Conservation (phyloP, 202 grass and related monocot genomes). For the Bolboschoenoplectus hybrid region DNA sequence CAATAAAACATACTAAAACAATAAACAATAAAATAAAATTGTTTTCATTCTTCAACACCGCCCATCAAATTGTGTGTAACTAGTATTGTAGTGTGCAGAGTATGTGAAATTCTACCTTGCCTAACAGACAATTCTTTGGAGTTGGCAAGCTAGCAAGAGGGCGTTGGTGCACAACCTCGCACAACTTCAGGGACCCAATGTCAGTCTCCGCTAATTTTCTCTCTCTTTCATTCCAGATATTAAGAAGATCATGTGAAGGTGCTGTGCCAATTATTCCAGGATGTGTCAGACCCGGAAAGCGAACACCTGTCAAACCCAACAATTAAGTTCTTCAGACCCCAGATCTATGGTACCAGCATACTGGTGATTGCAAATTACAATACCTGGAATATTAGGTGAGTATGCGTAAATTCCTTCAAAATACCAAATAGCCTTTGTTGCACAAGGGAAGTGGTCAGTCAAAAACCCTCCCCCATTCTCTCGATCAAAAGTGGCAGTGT, state of each 20-base stretch:
- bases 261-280: slow-evolving; percentile 84
- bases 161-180: slow-evolving; percentile 77
- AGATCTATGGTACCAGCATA: slow-evolving; percentile 1
- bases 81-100: background rate
- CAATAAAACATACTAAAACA: background rate
- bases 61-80: background rate
- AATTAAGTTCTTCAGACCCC: slow-evolving; percentile 2
- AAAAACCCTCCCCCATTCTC: slow-evolving; percentile 90
- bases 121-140: slow-evolving; percentile 72
- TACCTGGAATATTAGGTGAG: slow-evolving; percentile 86
- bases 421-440: slow-evolving; percentile 94
- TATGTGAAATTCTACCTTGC: slow-evolving; percentile 54
- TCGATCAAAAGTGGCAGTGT: slow-evolving; percentile 87
- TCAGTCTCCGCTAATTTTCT: slow-evolving; percentile 61
- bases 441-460: slow-evolving; percentile 80
- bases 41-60: background rate
- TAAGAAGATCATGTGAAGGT: slow-evolving; percentile 79
- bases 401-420: slow-evolving; percentile 97
- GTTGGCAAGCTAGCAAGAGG: slow-evolving; percentile 76
- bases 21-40: background rate
- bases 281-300: slow-evolving; percentile 86
- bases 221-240: slow-evolving; percentile 87
- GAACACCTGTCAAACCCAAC: slow-evolving; percentile 54
- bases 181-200: slow-evolving; percentile 57
- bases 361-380: slow-evolving; percentile 8